Evolutionary conservation across 768 basidiomycete genomes (phyloP).

Genomic region (Kwoniella pini): DNA sequence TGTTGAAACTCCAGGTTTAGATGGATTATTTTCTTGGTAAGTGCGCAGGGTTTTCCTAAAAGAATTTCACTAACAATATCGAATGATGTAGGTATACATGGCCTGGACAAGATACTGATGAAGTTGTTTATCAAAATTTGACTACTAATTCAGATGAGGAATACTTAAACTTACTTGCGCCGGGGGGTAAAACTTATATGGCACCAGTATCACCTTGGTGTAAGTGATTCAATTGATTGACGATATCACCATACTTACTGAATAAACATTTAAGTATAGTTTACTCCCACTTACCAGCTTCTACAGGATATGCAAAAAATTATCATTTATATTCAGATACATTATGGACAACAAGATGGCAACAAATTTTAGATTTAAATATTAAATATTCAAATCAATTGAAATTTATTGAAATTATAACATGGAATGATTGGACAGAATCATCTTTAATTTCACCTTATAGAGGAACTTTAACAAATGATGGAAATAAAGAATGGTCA

Average conservation of each 20-base stretch:
- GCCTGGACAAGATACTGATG: constrained; percentile 46
- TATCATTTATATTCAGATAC: constrained; percentile 51
- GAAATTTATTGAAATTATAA: constrained; percentile 47
- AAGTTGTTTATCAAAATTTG: constrained; percentile 38
- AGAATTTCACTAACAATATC: too few relatives aligned
- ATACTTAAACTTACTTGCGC: constrained; percentile 22
- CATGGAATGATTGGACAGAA: constrained; percentile 49
- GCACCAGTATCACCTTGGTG: constrained; percentile 46
- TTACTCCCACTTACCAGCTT: constrained; percentile 10
- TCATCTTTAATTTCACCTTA: constrained; percentile 52
- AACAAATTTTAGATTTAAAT: constrained; percentile 42
- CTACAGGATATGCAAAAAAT: constrained; percentile 49
- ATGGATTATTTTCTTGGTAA: constrained; percentile 50
- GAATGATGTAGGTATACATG: constrained; percentile 45
- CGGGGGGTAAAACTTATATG: constrained; percentile 34
- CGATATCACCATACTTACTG: too few relatives aligned
- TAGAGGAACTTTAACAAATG: constrained; percentile 44
- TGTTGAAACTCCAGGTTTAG: constrained; percentile 28
- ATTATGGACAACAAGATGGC: constrained; percentile 49
- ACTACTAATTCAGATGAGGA: constrained; percentile 19
- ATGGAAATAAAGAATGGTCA: constrained; percentile 50
- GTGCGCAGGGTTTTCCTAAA: not conserved
- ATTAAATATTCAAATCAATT: constrained; percentile 16
- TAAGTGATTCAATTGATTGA: constrained; percentile 46
- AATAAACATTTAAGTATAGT: too few relatives aligned